These are phyloP conservation scores for Cardiospermum halicacabum DNA, from an alignment of 345 rosid species.

Conservation along the genomic window DNA sequence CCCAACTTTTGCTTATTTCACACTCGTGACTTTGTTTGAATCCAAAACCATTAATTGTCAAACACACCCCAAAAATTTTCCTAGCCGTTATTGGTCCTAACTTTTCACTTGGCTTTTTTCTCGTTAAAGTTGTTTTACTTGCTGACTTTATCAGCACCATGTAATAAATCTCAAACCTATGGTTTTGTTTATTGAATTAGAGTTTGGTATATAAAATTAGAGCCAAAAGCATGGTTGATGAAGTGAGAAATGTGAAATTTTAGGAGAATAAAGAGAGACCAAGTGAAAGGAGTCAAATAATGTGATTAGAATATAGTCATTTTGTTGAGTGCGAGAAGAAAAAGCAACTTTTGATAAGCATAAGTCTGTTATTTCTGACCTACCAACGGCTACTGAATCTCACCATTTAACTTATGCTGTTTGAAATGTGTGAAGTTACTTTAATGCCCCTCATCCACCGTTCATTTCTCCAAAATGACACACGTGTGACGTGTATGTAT, in stretches of 20 bases:
- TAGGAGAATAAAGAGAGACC: neutral
- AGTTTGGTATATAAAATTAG: too few species aligned
- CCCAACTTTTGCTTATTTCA: too few species aligned
- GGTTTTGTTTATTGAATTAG: too few species aligned
- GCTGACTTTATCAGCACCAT: too few species aligned
- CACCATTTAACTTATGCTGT: neutral
- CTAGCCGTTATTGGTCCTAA: conserved; percentile 12
- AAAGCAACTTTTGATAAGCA: neutral
- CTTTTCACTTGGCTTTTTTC: neutral
- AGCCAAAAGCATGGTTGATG: too few species aligned
- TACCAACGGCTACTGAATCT: conserved; percentile 3
- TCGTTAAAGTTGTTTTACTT: neutral
- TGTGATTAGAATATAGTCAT: neutral
- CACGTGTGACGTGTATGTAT: too few species aligned
- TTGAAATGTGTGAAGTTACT: neutral
- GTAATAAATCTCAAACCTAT: too few species aligned
- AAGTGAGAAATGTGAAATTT: neutral
- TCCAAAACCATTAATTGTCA: conserved; percentile 2
- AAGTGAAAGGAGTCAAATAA: neutral
- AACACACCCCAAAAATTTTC: neutral
- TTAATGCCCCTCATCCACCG: neutral
- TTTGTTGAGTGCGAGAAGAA: neutral
- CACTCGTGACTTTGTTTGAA: too few species aligned
- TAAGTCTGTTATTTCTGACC: neutral
- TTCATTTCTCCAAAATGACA: neutral